Base-by-base conservation (phyloP, 805 yeast species). In the Pachysolen tannophilus region DNA sequence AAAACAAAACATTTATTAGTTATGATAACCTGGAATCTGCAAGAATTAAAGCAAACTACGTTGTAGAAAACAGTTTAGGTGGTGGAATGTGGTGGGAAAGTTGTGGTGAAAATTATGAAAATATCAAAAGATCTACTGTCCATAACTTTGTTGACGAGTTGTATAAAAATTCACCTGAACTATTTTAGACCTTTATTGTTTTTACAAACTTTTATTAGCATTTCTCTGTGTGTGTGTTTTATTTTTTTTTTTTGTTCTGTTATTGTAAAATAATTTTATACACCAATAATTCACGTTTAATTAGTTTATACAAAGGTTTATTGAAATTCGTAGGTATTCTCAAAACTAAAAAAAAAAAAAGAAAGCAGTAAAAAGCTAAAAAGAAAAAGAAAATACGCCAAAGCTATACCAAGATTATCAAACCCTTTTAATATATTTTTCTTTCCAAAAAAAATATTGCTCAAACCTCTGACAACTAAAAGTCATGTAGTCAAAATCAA, bases 51-150 rank as follows among this genome's bases (percentile, higher is more conserved):
- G 86, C 85, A 0, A 47, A 60, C 20, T 86, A 73, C 46, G 74
- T 81, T 6, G 46, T 43, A 26, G 45, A 55, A 15, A 53, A 60
- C 6, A 49, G 61, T 0, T 58, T 87, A 8, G 94, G 80, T 0
- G 97, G 98, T 1, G 95, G 83, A 0, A 78, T 92, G 75, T 88
- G 84, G 80, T 90, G 97, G 97, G 97, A 90, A 48, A 79, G 95
- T 0, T 69, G 79, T 38, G 95, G 95, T 2, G 95, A 86, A 48
- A 47, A 56, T 2, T 49, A 56, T 32, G 23, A 26, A 2, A 46
- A 60, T 30, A 45, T 48, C 3, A 35, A 48, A 2, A 47, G 61
- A 24, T 70, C 78, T 0, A 50, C 76, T 19, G 45, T 77, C 8
- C 40, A 51, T n/a, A 58, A 56, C 3, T 78, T 73, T 56, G 67